These are phyloP conservation scores for Candida sp. DNA, from an alignment of 1,139 yeast species.

Conservation along the genomic window DNA sequence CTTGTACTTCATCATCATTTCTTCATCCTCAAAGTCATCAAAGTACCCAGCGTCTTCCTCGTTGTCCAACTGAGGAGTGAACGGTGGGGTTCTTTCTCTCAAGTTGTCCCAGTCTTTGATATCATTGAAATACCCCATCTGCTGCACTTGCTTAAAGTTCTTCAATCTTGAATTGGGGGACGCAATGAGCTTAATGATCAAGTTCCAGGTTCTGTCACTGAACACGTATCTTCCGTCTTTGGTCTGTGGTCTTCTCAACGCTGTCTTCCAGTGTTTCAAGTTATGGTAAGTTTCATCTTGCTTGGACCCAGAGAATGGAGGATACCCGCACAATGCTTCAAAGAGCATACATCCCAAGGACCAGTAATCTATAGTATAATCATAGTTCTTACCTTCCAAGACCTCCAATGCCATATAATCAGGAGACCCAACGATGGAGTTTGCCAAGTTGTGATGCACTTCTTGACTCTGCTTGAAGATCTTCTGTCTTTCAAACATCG, in stretches of 20 bases:
- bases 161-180: conserved; percentile 77
- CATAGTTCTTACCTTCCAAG: conserved; percentile 91
- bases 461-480: conserved; percentile 78
- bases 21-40: conserved; percentile 96
- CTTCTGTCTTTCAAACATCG: conserved; percentile 87
- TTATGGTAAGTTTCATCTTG: conserved; percentile 96
- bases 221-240: conserved; percentile 92
- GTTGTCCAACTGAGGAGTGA: conserved; percentile 94
- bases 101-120: conserved; percentile 71
- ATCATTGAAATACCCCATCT: conserved; percentile 83
- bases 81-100: conserved; percentile 83
- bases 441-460: conserved; percentile 78
- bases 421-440: conserved; percentile 97
- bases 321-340: conserved; percentile 93
- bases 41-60: conserved; percentile 99
- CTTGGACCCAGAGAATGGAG: conserved; percentile 95
- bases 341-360: conserved; percentile 95
- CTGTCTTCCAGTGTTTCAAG: conserved; percentile 90
- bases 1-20: conserved; percentile 97
- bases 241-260: conserved; percentile 88
- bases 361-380: conserved; percentile 98
- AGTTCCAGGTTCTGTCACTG: conserved; percentile 96
- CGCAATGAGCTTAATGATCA: conserved; percentile 80
- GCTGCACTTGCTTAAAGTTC: conserved; percentile 79
- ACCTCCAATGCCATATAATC: conserved; percentile 99